phyloP scores from a whole-genome alignment of 306 rosid species.

The Quercus bicolor region DNA sequence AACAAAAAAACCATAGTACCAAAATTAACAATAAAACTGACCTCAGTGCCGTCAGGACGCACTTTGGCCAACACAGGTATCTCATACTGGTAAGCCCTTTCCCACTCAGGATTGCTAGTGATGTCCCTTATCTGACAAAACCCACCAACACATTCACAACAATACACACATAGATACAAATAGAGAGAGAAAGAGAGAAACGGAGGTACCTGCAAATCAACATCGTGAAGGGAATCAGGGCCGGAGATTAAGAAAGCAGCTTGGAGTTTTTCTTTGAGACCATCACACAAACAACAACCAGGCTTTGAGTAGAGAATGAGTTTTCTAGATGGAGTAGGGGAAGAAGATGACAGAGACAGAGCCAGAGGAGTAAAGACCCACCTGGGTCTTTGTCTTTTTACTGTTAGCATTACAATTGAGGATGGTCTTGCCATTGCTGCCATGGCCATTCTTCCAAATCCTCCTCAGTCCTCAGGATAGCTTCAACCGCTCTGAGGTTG shows the following conservation, averaged over 20 bases:
- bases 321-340: conserved; percentile 42
- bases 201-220: conserved; percentile 48
- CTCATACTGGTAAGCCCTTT: conserved; percentile 81
- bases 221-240: conserved; percentile 67
- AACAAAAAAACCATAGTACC: background rate
- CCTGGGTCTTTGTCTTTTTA: conserved; percentile 20
- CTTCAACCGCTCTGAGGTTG: background rate
- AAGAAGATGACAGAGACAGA: conserved; percentile 29
- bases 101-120: conserved; percentile 77
- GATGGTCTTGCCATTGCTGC: conserved; percentile 46
- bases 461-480: background rate
- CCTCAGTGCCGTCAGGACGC: conserved; percentile 87
- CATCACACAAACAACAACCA: conserved; percentile 96
- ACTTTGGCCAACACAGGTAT: conserved; percentile 86
- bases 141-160: background rate
- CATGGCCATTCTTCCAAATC: conserved; percentile 24
- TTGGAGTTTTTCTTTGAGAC: conserved; percentile 93
- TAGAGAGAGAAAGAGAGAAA: background rate
- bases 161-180: background rate
- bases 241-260: conserved; percentile 62
- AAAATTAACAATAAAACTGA: conserved; percentile 24
- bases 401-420: conserved; percentile 17
- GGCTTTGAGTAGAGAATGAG: conserved; percentile 89
- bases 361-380: conserved; percentile 39
- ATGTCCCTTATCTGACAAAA: conserved; percentile 74